These are phyloP conservation scores for Aaosphaeria pasadenensis DNA, from an alignment of 2,329 filamentous ascomycete genomes.

Conservation along the genomic window DNA sequence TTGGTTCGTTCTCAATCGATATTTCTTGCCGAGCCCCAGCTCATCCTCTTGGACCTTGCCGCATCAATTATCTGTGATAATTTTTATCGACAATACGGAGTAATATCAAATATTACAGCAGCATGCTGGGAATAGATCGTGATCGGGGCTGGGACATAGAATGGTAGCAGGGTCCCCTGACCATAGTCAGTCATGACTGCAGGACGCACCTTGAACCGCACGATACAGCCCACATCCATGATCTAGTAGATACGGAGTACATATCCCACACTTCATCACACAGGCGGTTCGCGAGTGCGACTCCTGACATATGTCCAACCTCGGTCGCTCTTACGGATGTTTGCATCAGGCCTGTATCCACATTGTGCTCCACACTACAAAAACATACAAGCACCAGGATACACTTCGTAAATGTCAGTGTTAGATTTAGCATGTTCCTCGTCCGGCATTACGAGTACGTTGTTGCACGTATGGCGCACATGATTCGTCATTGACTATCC, in stretches of 20 bases:
- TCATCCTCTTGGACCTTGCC: no score
- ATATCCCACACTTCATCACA: background rate
- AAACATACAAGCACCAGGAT: background rate
- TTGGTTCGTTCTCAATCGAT: no score
- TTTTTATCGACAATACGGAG: no score
- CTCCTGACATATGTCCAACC: constrained; percentile 3
- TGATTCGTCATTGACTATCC: no score
- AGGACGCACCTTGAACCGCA: background rate
- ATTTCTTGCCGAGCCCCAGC: no score
- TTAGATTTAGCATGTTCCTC: no score
- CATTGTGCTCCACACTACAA: constrained; percentile 29
- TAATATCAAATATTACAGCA: no score
- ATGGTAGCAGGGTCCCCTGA: background rate
- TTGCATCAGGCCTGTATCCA: constrained; percentile 16
- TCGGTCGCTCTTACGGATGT: constrained; percentile 19
- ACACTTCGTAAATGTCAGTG: background rate
- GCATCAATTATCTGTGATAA: no score
- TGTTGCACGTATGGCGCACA: no score
- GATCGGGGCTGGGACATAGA: background rate
- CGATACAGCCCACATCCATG: background rate
- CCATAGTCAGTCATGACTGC: background rate
- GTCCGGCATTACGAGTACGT: no score
- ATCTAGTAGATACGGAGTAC: background rate
- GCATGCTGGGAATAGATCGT: no score
- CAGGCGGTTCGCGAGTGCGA: constrained; percentile 2